A percentile compares a stretch with the other conserved stretches of the same genome.
Conservation (phyloP, 768 basidiomycete genomes). For the Agrocybe praecox region DNA sequence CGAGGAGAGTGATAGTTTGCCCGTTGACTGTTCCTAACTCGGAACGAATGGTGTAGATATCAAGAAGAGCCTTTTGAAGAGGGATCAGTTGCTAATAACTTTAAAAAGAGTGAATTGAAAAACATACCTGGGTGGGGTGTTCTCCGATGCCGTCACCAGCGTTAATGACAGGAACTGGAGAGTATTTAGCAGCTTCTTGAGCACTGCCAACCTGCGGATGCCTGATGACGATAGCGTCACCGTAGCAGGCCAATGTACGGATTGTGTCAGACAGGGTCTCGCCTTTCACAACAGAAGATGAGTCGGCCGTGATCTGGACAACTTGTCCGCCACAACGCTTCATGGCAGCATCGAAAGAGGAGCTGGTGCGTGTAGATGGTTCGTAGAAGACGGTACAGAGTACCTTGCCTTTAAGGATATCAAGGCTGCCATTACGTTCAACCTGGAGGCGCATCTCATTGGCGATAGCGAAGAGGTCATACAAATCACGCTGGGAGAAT, state of each 20-base stretch:
- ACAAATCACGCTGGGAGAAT: slow-evolving; percentile 85
- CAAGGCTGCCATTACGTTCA: slow-evolving; percentile 85
- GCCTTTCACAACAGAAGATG: slow-evolving; percentile 91
- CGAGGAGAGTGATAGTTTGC: slow-evolving; percentile 87
- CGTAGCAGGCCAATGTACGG: slow-evolving; percentile 92
- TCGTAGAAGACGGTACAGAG: slow-evolving; percentile 95
- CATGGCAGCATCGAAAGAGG: slow-evolving; percentile 98
- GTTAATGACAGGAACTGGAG: slow-evolving; percentile 94
- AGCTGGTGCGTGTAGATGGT: slow-evolving; percentile 92
- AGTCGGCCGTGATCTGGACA: slow-evolving; percentile 78
- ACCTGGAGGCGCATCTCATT: slow-evolving; percentile 97
- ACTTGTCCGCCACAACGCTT: slow-evolving; percentile 97
- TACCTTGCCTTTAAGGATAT: slow-evolving; percentile 89
- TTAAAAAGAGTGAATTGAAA: not conserved
- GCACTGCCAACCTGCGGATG: slow-evolving; percentile 94
- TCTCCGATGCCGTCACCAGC: slow-evolving; percentile 98
- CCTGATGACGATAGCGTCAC: slow-evolving; percentile 91
- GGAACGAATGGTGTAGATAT: slow-evolving; percentile 94
- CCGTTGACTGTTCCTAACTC: slow-evolving; percentile 98
- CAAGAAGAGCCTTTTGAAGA: slow-evolving; percentile 68
- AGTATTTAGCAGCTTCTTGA: slow-evolving; percentile 95
- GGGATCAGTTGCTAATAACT: slow-evolving; percentile 8
- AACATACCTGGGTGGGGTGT: slow-evolving; percentile 87
- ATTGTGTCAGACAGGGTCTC: slow-evolving; percentile 93
- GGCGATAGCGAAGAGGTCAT: slow-evolving; percentile 92